These are phyloP conservation scores for Didymosphaeria variabile DNA, from an alignment of 2,329 filamentous ascomycete species.

Conservation along the genomic window DNA sequence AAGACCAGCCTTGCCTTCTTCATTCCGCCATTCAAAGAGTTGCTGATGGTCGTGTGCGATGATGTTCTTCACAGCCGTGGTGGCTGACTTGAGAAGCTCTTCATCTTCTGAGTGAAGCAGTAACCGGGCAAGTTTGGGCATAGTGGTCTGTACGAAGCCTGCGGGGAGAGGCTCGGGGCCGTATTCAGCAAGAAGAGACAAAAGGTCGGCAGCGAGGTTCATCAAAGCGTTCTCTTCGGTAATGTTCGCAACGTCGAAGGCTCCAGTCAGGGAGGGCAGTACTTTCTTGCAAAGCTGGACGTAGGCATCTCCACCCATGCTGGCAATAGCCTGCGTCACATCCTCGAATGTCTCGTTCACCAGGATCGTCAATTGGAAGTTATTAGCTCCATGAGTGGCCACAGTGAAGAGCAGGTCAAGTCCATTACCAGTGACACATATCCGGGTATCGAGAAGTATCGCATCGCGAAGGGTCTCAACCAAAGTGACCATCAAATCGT, in stretches of 20 bases:
- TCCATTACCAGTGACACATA: constrained; percentile 78
- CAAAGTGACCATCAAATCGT: constrained; percentile 90
- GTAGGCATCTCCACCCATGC: constrained; percentile 73
- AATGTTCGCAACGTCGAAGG: constrained; percentile 86
- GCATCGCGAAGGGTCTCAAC: constrained; percentile 86
- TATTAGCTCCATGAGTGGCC: constrained; percentile 85
- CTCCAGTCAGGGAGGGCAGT: constrained; percentile 84
- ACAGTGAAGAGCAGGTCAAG: constrained; percentile 87
- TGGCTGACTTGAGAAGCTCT: constrained; percentile 86
- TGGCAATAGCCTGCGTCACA: constrained; percentile 74
- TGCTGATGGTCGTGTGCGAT: constrained; percentile 90
- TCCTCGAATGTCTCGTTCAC: constrained; percentile 93
- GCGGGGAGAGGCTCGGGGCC: constrained; percentile 84
- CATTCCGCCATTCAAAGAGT: constrained; percentile 85
- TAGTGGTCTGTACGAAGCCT: constrained; percentile 83
- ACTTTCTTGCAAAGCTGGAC: constrained; percentile 83
- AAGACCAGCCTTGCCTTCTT: constrained; percentile 79
- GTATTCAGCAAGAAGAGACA: constrained; percentile 82
- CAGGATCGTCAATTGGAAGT: constrained; percentile 89
- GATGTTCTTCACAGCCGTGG: constrained; percentile 87
- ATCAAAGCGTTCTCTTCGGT: constrained; percentile 86
- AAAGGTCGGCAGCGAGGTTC: constrained; percentile 85
- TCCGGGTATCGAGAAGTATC: constrained; percentile 79
- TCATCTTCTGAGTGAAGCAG: constrained; percentile 86
- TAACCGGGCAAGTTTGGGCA: constrained; percentile 86